These are phyloP conservation scores for Didymellaceae sp. DNA, from an alignment of 2,329 filamentous ascomycete genomes.

Conservation along the genomic window DNA sequence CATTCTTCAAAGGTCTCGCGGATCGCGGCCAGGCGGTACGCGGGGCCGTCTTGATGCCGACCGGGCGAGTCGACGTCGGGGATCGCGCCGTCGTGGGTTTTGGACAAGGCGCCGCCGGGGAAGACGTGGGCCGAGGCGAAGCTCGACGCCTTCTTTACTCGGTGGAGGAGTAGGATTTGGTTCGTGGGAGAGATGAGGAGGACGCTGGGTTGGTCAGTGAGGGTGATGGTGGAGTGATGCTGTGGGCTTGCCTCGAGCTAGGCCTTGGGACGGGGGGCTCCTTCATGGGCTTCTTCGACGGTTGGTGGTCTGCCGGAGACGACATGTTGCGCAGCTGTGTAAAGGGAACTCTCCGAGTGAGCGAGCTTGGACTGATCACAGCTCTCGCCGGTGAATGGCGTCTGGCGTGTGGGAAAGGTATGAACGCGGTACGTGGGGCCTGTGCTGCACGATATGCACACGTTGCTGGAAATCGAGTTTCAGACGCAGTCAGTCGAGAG, in stretches of 20 bases:
- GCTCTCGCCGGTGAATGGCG: neutral
- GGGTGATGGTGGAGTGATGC: neutral
- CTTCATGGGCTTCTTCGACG: constrained; percentile 43
- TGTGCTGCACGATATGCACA: neutral
- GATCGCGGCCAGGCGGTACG: constrained; percentile 83
- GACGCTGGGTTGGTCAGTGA: constrained; percentile 61
- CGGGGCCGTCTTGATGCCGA: constrained; percentile 72
- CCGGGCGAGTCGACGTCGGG: constrained; percentile 58
- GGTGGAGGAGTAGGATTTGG: constrained; percentile 84
- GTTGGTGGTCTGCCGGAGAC: constrained; percentile 40
- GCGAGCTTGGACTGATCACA: neutral
- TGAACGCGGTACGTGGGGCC: neutral
- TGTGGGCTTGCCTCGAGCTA: constrained; percentile 63
- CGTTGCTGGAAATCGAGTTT: neutral
- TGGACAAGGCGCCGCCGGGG: constrained; percentile 83
- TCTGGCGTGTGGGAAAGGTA: neutral
- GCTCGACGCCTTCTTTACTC: constrained; percentile 79
- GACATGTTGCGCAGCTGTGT: constrained; percentile 38
- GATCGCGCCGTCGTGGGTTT: constrained; percentile 73
- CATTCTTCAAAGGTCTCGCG: constrained; percentile 96
- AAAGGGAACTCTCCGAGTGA: neutral
- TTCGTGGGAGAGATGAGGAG: constrained; percentile 85
- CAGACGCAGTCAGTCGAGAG: constrained; percentile 19
- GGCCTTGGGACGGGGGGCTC: constrained; percentile 61
- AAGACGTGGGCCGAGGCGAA: constrained; percentile 96